Evolutionary conservation across 345 rosid genomes (phyloP), one percentile per base, ranked within the genome.

Genomic region (Syzygium grande): DNA sequence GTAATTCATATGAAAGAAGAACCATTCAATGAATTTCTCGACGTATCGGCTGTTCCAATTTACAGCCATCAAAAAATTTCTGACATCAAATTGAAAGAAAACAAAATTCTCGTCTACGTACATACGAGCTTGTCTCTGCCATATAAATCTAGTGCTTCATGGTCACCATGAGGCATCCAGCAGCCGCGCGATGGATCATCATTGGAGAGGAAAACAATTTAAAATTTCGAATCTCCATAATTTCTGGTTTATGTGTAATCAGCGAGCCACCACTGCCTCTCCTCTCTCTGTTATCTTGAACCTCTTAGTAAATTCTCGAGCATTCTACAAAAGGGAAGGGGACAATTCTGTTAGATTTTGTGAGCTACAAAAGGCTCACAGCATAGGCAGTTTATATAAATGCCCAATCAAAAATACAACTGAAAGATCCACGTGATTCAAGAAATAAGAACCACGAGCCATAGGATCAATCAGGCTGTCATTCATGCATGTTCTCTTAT

Each of bases 231-330:
- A 73, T 73, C 80, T 73, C 80, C 80, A 73, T 17, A 73, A 68
- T 34, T 34, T 73, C 12, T 12, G 43, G 80, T 19, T 51, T 27
- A 30, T 0, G 51, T 56, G 51, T 41, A n/a, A 29, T 86, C 87
- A 23, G 58, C 58, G 80, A 63, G 84, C 53, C 52, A 34, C 58
- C 58, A 52, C 84, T 19, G 56, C 52, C 87, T 49, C 38, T 34
- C 87, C 87, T 86, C 83, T 65, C 87, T 86, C 87, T 86, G 87
- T 79, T 65, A 86, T 63, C 58, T 49, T 63, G 58, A 86, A 65
- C 73, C 84, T 86, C 84, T 86, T 86, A 19, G 56, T 86, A 49
- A 86, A 86, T 86, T 86, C 87, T 51, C 29, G 87, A 51, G 87
- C 87, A 86, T 79, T 86, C 87, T 63, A 55, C 84, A 65, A 11